These are phyloP conservation scores for Albophoma yamanashiensis DNA, from an alignment of 2,329 filamentous ascomycete species.

Conservation along the genomic window DNA sequence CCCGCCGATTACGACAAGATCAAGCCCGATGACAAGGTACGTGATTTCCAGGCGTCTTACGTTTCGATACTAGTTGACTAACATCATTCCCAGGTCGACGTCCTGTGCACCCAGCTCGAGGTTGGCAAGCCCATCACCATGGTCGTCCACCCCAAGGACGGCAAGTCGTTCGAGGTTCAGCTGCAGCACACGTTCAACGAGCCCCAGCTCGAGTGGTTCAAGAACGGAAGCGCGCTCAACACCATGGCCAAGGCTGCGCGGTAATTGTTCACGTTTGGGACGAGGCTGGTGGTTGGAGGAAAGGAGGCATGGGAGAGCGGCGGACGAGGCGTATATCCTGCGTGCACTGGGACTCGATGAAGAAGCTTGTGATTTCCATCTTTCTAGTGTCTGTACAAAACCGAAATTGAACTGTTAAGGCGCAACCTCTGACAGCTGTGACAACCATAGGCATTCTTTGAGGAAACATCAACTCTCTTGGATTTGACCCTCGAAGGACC, in stretches of 20 bases:
- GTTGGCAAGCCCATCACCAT: conserved; percentile 91
- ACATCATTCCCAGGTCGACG: conserved; percentile 52
- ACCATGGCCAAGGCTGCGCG: conserved; percentile 74
- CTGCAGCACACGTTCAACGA: conserved; percentile 97
- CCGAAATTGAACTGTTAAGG: background rate
- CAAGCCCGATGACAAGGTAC: conserved; percentile 73
- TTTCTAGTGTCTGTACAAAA: background rate
- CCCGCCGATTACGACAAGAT: conserved; percentile 98
- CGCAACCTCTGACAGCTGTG: background rate
- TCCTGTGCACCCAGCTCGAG: conserved; percentile 78
- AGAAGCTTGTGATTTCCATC: background rate
- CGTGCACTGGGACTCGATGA: background rate
- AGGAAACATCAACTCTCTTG: too few species aligned
- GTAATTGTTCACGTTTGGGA: conserved; percentile 15
- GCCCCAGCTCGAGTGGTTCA: conserved; percentile 97
- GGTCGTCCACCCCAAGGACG: conserved; percentile 83
- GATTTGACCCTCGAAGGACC: too few species aligned
- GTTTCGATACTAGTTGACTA: background rate
- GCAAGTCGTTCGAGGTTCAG: conserved; percentile 68
- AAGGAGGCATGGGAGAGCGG: background rate
- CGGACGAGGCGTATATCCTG: background rate
- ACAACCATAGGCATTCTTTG: too few species aligned
- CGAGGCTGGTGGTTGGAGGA: background rate
- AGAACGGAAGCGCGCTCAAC: conserved; percentile 94
- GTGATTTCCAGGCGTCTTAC: conserved; percentile 8